Evolutionary conservation across 2,329 filamentous ascomycete genomes (phyloP).

Genomic region (Zelopaecilomyces penicillatus): DNA sequence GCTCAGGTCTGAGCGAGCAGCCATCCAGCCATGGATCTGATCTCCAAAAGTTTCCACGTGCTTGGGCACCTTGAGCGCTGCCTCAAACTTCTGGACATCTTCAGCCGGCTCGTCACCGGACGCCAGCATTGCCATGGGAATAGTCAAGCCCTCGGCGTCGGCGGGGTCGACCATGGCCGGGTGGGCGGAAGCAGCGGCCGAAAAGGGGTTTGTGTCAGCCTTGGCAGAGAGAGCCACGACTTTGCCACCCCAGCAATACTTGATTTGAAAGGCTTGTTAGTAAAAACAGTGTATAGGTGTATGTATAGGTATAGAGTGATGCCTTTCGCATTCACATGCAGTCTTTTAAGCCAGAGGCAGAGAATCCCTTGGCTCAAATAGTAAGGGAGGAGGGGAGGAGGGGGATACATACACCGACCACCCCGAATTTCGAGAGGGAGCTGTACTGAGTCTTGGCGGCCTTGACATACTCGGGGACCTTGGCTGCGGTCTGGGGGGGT

Average conservation of each 20-base stretch:
- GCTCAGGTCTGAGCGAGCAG: constrained; percentile 51
- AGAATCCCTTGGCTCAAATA: constrained; percentile 2
- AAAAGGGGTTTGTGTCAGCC: constrained; percentile 45
- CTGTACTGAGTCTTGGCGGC: constrained; percentile 45
- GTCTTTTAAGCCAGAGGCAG: too few species aligned
- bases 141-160: constrained; percentile 51
- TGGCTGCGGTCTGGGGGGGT: constrained; percentile 37
- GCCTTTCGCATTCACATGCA: too few species aligned
- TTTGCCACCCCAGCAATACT: constrained; percentile 67
- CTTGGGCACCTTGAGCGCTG: constrained; percentile 44
- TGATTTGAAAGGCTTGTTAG: background rate
- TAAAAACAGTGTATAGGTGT: too few species aligned
- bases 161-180: constrained; percentile 56
- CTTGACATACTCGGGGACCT: constrained; percentile 47
- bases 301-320: too few species aligned
- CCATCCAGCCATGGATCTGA: constrained; percentile 70
- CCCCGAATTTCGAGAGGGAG: constrained; percentile 49
- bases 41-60: constrained; percentile 58
- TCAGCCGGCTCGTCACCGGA: constrained; percentile 55
- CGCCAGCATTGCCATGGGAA: constrained; percentile 56
- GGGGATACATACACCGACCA: constrained; percentile 45
- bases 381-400: background rate
- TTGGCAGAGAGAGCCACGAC: constrained; percentile 46
- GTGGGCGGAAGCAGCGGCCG: constrained; percentile 43
- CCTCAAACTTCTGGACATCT: constrained; percentile 47